These are phyloP conservation scores for Cardamine chenopodiifolia DNA, from an alignment of 345 rosid genomes.

Conservation along the genomic window DNA sequence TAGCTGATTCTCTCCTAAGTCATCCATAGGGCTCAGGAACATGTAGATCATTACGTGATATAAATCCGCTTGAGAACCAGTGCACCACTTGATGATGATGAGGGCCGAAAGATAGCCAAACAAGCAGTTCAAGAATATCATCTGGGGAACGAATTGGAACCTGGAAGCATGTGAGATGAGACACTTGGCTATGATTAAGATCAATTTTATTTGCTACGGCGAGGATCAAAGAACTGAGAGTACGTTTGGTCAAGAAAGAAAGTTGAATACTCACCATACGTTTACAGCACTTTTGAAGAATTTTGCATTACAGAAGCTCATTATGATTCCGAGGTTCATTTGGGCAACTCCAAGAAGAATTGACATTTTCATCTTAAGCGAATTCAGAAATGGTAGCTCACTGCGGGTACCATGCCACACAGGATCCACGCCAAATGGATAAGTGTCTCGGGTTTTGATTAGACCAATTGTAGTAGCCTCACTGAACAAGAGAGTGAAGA, in stretches of 20 bases:
- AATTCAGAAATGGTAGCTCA: constrained; percentile 90
- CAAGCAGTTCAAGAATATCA: constrained; percentile 83
- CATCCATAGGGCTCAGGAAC: constrained; percentile 94
- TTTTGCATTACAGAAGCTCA: constrained; percentile 86
- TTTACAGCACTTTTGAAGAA: constrained; percentile 69
- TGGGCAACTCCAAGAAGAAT: constrained; percentile 95
- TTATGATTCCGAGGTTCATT: constrained; percentile 94
- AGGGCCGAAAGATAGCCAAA: constrained; percentile 91
- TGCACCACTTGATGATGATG: constrained; percentile 82
- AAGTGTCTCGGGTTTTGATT: constrained; percentile 75
- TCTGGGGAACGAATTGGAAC: constrained; percentile 95
- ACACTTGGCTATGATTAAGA: background rate
- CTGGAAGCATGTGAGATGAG: constrained; percentile 52
- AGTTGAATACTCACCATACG: constrained; percentile 56
- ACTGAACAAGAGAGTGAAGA: constrained; percentile 45
- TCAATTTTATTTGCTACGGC: constrained; percentile 19
- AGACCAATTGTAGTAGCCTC: constrained; percentile 84
- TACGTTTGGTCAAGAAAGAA: background rate
- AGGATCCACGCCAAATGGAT: constrained; percentile 97
- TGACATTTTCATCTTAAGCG: constrained; percentile 99
- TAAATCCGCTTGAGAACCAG: constrained; percentile 93
- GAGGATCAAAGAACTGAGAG: constrained; percentile 1
- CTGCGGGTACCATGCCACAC: constrained; percentile 92
- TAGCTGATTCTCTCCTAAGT: constrained; percentile 87
- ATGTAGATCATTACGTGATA: constrained; percentile 95